A percentile compares a stretch with the other conserved stretches of the same genome.
Conservation (phyloP, 306 rosid genomes). For the Malus sieversii region DNA sequence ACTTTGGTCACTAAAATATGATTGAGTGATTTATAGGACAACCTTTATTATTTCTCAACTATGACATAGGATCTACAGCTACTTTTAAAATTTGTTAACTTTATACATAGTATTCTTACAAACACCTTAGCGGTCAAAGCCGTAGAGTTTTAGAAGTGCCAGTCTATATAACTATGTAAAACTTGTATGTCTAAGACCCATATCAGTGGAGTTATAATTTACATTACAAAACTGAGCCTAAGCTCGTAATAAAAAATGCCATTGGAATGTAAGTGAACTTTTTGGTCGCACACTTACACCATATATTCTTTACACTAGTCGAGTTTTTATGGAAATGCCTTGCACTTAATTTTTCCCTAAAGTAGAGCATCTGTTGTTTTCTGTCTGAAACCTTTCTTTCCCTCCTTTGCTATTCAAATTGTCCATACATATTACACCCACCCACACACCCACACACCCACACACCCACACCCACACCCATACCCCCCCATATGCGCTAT, state of each 20-base stretch:
- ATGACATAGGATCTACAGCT: background rate
- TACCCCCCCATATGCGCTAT: too few species aligned
- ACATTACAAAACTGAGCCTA: background rate
- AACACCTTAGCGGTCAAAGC: background rate
- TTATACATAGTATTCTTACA: background rate
- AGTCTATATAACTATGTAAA: background rate
- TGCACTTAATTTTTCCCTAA: background rate
- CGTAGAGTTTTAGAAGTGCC: background rate
- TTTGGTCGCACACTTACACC: background rate
- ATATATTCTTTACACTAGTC: background rate
- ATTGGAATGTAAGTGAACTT: background rate
- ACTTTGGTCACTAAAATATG: background rate
- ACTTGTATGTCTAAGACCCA: background rate
- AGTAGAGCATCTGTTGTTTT: too few species aligned
- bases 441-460: background rate
- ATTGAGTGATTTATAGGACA: background rate
- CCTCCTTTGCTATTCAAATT: too few species aligned
- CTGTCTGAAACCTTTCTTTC: too few species aligned
- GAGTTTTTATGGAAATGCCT: background rate
- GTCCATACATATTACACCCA: too few species aligned
- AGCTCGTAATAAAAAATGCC: background rate
- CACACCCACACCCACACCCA: background rate
- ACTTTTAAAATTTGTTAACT: background rate
- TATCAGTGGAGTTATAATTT: background rate
- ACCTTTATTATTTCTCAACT: background rate